Conservation (phyloP, 352 stramenopile species). For the Blastocystis sp. region DNA sequence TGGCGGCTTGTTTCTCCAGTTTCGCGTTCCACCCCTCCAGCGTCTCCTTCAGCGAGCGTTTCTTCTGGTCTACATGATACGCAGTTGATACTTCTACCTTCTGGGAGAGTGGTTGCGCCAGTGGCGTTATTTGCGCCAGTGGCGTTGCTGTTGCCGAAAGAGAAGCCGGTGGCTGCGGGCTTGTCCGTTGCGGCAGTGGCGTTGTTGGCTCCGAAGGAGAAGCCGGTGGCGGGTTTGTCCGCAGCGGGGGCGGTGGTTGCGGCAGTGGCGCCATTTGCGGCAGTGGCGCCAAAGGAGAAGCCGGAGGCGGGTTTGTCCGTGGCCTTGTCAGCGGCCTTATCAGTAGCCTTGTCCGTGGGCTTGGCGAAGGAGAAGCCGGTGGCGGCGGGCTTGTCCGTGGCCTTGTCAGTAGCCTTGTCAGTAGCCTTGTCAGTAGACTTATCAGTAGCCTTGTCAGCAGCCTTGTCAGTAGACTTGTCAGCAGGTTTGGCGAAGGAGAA, state of each 20-base stretch:
- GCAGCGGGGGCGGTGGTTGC: neutral
- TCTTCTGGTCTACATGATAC: conserved; percentile 33
- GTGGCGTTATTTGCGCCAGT: neutral
- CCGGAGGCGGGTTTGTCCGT: neutral
- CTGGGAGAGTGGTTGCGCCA: neutral
- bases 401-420: neutral
- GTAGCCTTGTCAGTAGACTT: neutral
- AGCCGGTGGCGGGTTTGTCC: neutral
- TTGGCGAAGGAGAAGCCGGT: conserved; percentile 19
- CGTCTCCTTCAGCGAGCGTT: neutral
- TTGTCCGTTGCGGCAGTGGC: neutral
- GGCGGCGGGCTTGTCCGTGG: neutral
- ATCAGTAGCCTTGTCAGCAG: neutral
- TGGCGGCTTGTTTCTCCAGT: conserved; percentile 9
- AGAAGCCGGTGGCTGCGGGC: neutral
- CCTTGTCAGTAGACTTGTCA: neutral
- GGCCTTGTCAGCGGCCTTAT: neutral
- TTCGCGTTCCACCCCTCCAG: neutral
- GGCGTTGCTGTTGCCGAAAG: neutral
- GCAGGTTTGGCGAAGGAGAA: conserved; percentile 17
- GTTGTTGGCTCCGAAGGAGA: neutral
- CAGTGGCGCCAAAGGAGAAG: neutral
- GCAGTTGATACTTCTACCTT: neutral
- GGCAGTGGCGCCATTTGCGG: neutral
- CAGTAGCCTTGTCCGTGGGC: neutral